Evolutionary conservation across 768 basidiomycete genomes (phyloP).

Genomic region (Dacryopinax spathularia): DNA sequence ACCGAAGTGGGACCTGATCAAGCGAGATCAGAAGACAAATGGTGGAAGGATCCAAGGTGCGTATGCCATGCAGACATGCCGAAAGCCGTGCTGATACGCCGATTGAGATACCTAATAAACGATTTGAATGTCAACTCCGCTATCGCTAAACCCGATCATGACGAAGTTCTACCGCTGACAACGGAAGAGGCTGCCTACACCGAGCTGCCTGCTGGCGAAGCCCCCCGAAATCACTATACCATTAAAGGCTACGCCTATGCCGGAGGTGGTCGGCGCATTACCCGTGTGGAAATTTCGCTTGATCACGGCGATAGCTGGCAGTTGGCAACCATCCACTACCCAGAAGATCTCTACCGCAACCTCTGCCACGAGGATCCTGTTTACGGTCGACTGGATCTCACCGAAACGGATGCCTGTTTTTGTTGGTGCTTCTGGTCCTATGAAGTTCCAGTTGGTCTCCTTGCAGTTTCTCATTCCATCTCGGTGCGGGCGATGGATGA

Average conservation of each 20-base stretch:
- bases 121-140: conserved; percentile 49
- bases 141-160: conserved; percentile 42
- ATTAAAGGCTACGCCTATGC: conserved; percentile 47
- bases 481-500: conserved; percentile 45
- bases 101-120: conserved; percentile 28
- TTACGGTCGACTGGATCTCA: conserved; percentile 38
- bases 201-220: neutral
- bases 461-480: conserved; percentile 28
- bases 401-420: conserved; percentile 37
- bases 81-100: neutral
- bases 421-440: conserved; percentile 52
- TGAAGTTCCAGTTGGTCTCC: conserved; percentile 23
- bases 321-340: conserved; percentile 33
- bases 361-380: conserved; percentile 26
- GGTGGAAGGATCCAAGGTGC: conserved; percentile 42
- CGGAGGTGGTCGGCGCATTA: conserved; percentile 45
- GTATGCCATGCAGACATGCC: neutral
- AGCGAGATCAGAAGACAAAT: conserved; percentile 35
- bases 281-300: conserved; percentile 42
- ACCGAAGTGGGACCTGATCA: conserved; percentile 37
- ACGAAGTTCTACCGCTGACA: conserved; percentile 27
- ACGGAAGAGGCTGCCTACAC: neutral
- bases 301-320: conserved; percentile 41
- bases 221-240: conserved; percentile 22
- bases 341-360: conserved; percentile 38